These are phyloP conservation scores for Erodium trifolium DNA, from an alignment of 441 rosid genomes.

Conservation along the genomic window DNA sequence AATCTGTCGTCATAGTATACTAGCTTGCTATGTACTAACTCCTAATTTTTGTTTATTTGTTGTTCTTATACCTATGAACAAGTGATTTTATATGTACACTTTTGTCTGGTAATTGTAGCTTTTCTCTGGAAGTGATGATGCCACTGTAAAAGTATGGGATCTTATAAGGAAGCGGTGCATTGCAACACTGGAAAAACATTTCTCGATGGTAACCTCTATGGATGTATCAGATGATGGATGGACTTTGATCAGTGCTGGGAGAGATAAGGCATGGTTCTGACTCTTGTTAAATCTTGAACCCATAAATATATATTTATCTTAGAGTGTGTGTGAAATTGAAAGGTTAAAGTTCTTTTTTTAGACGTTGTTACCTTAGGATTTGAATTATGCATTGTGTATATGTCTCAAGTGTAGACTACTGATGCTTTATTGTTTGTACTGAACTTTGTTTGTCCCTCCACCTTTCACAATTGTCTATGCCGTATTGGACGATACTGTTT, in stretches of 20 bases:
- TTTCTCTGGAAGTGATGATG: constrained; percentile 85
- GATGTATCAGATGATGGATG: constrained; percentile 78
- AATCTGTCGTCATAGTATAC: not conserved
- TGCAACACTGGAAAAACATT: constrained; percentile 61
- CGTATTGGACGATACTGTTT: too few species aligned
- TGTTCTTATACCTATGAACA: not conserved
- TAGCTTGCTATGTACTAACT: not conserved
- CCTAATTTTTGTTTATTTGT: not conserved
- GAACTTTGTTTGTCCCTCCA: too few species aligned
- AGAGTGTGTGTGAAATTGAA: not conserved
- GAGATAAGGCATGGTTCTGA: constrained; percentile 61
- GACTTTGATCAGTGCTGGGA: constrained; percentile 72
- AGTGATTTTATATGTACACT: not conserved
- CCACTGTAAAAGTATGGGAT: constrained; percentile 82
- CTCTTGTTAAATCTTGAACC: constrained; percentile 11
- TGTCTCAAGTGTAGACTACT: too few species aligned
- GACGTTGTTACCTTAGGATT: not conserved
- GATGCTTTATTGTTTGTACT: too few species aligned
- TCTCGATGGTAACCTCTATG: constrained; percentile 72
- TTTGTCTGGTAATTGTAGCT: constrained; percentile 36
- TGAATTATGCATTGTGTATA: too few species aligned
- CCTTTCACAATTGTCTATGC: too few species aligned
- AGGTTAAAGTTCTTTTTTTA: not conserved
- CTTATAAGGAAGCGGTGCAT: constrained; percentile 67
- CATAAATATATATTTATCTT: not conserved